Evolutionary conservation across 495 filamentous ascomycete genomes (phyloP).

Genomic region (Lasiosphaeris hirsuta): DNA sequence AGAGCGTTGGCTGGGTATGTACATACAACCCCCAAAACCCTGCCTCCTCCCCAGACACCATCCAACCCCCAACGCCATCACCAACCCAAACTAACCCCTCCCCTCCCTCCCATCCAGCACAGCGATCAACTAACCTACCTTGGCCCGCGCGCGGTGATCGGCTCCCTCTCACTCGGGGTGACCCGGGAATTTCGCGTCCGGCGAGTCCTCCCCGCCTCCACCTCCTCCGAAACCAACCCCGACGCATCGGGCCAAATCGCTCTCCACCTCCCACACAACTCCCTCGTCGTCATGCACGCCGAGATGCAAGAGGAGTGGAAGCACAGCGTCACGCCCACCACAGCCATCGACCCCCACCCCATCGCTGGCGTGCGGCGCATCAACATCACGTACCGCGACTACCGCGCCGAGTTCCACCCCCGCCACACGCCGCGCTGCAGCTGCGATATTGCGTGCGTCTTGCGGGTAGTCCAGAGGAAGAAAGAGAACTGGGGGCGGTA

Average conservation of each 20-base stretch:
- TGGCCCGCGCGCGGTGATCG: conserved; percentile 82
- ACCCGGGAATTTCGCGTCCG: conserved; percentile 87
- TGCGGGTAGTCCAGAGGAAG: conserved; percentile 76
- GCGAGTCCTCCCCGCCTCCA: conserved; percentile 52
- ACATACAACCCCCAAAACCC: background rate
- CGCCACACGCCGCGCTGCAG: conserved; percentile 59
- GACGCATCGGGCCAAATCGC: conserved; percentile 78
- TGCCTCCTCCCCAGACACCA: background rate
- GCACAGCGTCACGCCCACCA: conserved; percentile 70
- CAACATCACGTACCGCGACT: conserved; percentile 92
- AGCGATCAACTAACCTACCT: conserved; percentile 91
- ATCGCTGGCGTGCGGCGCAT: conserved; percentile 74
- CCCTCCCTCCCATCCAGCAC: conserved; percentile 42
- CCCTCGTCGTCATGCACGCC: conserved; percentile 88
- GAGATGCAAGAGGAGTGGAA: conserved; percentile 86
- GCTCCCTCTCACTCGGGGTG: conserved; percentile 85
- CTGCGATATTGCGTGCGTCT: conserved; percentile 66
- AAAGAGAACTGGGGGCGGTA: conserved; percentile 73
- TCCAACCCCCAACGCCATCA: background rate
- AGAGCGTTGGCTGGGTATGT: conserved; percentile 73
- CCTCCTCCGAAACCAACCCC: conserved; percentile 34
- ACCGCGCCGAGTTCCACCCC: conserved; percentile 71
- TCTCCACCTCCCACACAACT: conserved; percentile 92
- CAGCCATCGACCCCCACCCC: conserved; percentile 76
- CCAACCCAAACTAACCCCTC: background rate